Base-by-base conservation (phyloP, 2,329 filamentous ascomycete species). In the Colletotrichum australisinense region DNA sequence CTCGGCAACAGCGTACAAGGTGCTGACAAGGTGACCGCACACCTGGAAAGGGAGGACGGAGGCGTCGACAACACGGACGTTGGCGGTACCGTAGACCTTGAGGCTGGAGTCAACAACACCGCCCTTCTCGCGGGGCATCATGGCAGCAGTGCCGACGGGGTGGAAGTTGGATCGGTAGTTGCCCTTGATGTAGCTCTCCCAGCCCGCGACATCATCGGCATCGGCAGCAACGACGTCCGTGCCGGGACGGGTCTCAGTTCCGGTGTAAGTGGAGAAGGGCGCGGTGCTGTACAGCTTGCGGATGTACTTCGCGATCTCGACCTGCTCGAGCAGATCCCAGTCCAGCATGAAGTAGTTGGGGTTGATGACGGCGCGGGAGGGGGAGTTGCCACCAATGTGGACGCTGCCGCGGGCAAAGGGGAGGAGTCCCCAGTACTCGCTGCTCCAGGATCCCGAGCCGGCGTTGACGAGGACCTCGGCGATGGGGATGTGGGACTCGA, bases 1-100 rank as follows among this genome's bases (percentile, higher is more conserved):
- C 78, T 90, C 88, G 9, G 82, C 88, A 64, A 88, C 78, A 77
- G 87, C 88, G 74, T 90, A 90, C 7, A 89, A 82, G 1, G 85
- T 85, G 63, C 87, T 86, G 62, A 88, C 87, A 42, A 88, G 85
- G 22, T 88, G 83, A 1, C 77, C 86, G 84, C 80, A 88, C 79
- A 75, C 84, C 81, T 82, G 87, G 82, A 87, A 80, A 3, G 87
- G 87, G 42, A 89, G 78, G 16, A 88, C 77, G 2, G 84, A 86
- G 0, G 85, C 87, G 76, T 89, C 88, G 3, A 86, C 84, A 0
- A 89, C 83, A 12, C 87, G 82, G 4, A 89, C 82, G 46, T 86
- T 86, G 62, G 83, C 82, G 42, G 88, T 82, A 2, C 87, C 87
- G 72, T 89, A 86, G 1, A 90, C 88, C 70, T 83, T 85, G 3